Percentiles rank a stretch among this genome's conserved stretches.
Conservation (phyloP, 139 green algal genomes). For the Bryopsis sp. region DNA sequence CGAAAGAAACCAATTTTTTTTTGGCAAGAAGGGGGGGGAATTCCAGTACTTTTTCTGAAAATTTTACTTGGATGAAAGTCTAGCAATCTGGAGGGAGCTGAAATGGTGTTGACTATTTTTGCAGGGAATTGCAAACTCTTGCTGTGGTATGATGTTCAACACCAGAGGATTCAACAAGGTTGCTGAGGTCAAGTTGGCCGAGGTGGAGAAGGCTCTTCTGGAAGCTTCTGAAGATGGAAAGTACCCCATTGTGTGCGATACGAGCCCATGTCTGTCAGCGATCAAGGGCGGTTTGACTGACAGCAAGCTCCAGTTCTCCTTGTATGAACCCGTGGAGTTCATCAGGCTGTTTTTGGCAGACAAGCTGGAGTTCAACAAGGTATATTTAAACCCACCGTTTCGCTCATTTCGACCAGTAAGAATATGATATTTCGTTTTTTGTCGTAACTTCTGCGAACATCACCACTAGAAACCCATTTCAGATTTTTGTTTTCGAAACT, state of each 20-base stretch:
- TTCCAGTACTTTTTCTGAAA: too few relatives aligned
- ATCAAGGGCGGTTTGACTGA: constrained; percentile 70
- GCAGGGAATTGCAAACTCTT: constrained; percentile 41
- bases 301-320: constrained; percentile 62
- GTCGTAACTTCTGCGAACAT: too few relatives aligned
- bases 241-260: constrained; percentile 88
- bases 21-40: too few relatives aligned
- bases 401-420: too few relatives aligned
- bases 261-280: constrained; percentile 78
- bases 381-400: too few relatives aligned
- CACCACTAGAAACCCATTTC: too few relatives aligned
- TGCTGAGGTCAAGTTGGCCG: constrained; percentile 27
- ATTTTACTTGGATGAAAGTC: too few relatives aligned
- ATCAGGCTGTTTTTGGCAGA: constrained; percentile 84
- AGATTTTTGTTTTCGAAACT: too few relatives aligned
- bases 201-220: constrained; percentile 74
- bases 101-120: too few relatives aligned
- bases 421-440: too few relatives aligned
- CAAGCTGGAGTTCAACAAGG: constrained; percentile 89
- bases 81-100: too few relatives aligned
- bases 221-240: constrained; percentile 79
- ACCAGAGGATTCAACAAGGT: constrained; percentile 78
- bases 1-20: too few relatives aligned
- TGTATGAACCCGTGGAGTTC: constrained; percentile 96
- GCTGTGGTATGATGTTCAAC: constrained; percentile 97